phyloP scores from a whole-genome alignment of 331 rosid genomes.

The Telfairia occidentalis region DNA sequence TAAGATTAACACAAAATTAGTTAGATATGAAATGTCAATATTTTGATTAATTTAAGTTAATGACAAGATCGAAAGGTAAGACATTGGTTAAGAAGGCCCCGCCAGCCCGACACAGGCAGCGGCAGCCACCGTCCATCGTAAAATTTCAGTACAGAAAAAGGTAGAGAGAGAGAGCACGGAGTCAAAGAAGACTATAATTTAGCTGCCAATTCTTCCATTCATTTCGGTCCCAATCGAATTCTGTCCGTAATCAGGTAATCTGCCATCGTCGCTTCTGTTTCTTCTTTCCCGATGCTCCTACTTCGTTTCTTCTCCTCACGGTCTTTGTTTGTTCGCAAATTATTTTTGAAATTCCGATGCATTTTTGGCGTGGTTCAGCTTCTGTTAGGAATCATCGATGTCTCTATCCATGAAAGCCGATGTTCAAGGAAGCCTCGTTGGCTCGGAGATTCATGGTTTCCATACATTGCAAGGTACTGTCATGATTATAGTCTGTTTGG shows the following conservation, averaged over 20 bases:
- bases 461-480: constrained; percentile 64
- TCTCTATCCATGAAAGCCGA: constrained; percentile 28
- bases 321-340: not conserved
- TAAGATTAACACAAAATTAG: too few relatives aligned
- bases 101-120: constrained; percentile 6
- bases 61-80: too few relatives aligned
- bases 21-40: too few relatives aligned
- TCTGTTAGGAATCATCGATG: constrained; percentile 19
- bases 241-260: not conserved
- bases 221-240: not conserved
- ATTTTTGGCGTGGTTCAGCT: constrained; percentile 9
- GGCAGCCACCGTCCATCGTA: constrained; percentile 1
- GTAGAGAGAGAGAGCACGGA: not conserved
- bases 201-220: not conserved
- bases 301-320: not conserved
- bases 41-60: too few relatives aligned
- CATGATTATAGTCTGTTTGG: not conserved
- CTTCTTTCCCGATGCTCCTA: not conserved
- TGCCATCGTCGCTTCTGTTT: not conserved
- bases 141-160: not conserved
- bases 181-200: constrained; percentile 5
- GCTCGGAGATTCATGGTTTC: constrained; percentile 87
- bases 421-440: constrained; percentile 34
- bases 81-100: too few relatives aligned
- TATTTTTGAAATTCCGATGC: not conserved